These are phyloP conservation scores for Fraxinus platypoda DNA, from an alignment of 305 asterid genomes.

Conservation along the genomic window DNA sequence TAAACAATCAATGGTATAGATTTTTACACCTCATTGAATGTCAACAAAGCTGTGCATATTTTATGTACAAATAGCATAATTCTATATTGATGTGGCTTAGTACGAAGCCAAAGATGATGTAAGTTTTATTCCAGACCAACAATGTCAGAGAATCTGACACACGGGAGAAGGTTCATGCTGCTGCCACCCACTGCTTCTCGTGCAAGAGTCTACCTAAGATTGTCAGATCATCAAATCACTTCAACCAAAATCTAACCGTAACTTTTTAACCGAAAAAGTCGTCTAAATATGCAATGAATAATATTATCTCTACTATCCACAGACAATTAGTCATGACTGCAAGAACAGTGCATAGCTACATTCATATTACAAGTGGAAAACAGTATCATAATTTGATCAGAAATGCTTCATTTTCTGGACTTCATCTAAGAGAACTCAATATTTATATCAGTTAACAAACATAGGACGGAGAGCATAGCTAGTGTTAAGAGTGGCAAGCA, in stretches of 20 bases:
- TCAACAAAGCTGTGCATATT: not conserved
- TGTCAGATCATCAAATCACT: not conserved
- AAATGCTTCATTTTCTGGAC: not conserved
- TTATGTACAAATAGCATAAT: not conserved
- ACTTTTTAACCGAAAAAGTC: not conserved
- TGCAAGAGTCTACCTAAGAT: not conserved
- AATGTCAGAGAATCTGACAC: not conserved
- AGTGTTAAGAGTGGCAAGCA: not conserved
- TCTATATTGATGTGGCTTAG: not conserved
- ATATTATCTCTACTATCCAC: not conserved
- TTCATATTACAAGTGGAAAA: not conserved
- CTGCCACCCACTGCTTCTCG: not conserved
- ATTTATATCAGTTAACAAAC: not conserved
- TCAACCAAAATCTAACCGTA: not conserved
- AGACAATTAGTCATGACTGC: not conserved
- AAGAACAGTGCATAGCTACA: not conserved
- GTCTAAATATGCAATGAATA: not conserved
- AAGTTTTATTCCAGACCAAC: not conserved
- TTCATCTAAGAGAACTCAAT: not conserved
- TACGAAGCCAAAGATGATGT: not conserved
- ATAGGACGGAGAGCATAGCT: not conserved
- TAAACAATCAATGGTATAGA: not conserved
- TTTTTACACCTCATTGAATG: not conserved
- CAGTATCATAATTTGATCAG: not conserved
- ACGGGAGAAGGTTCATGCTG: not conserved